phyloP scores from a whole-genome alignment of 2,329 filamentous ascomycete species.

The Fusarium sp. region DNA sequence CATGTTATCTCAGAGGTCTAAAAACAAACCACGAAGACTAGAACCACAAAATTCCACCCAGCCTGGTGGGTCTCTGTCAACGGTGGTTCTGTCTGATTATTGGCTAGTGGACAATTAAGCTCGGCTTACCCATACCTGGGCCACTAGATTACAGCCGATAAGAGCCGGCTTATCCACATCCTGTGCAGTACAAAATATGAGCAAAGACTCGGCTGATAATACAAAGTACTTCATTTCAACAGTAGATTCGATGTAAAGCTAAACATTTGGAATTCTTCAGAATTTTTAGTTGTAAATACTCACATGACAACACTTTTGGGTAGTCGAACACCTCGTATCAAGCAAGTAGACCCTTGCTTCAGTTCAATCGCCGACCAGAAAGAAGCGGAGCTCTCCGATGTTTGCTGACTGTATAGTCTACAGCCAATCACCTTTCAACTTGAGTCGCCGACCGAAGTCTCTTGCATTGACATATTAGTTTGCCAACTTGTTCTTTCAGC shows the following conservation, averaged over 20 bases:
- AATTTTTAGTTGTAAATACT: neutral
- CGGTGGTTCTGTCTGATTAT: neutral
- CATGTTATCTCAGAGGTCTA: conserved; percentile 6
- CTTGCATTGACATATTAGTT: neutral
- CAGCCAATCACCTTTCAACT: neutral
- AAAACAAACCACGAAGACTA: conserved; percentile 3
- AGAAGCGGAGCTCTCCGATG: neutral
- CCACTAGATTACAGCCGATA: neutral
- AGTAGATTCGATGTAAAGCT: no score
- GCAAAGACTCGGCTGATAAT: neutral
- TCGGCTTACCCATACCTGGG: neutral
- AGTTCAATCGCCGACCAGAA: conserved; percentile 9
- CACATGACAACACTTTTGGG: rapidly evolving
- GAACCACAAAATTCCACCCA: neutral
- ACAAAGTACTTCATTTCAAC: no score
- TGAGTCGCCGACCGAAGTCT: neutral
- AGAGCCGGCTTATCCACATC: neutral
- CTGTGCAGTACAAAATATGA: neutral
- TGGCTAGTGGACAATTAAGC: conserved; percentile 11
- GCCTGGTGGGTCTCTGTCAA: conserved; percentile 8
- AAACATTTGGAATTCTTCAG: rapidly evolving
- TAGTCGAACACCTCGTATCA: no score
- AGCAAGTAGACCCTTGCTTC: neutral
- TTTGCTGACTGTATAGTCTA: rapidly evolving
- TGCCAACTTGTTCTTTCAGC: neutral